Conservation (phyloP, 257 asterid genomes). For the Craterostigma plantagineum region DNA sequence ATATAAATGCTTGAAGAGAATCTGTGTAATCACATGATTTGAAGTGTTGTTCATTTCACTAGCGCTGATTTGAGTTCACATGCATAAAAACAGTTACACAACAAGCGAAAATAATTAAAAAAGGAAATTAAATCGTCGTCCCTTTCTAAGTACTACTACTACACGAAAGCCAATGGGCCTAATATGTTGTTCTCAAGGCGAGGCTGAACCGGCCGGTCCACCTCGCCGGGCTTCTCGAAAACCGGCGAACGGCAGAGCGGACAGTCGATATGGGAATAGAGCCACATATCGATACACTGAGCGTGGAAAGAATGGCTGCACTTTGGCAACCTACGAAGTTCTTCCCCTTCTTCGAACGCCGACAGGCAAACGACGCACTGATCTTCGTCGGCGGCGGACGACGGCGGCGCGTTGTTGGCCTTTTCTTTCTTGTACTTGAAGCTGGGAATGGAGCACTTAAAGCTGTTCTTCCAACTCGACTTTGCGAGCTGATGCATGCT, state of each 20-base stretch:
- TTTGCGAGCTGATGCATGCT: not conserved
- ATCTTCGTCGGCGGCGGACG: slow-evolving; percentile 7
- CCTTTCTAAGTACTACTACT: too few relatives aligned
- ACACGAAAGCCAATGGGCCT: too few relatives aligned
- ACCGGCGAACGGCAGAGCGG: slow-evolving; percentile 65
- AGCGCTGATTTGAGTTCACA: too few relatives aligned
- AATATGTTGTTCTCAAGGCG: too few relatives aligned
- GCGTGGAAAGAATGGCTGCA: slow-evolving; percentile 64
- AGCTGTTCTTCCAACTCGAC: slow-evolving; percentile 9
- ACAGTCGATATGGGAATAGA: slow-evolving; percentile 43
- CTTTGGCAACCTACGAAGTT: slow-evolving; percentile 29
- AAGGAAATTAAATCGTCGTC: too few relatives aligned
- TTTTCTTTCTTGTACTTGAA: slow-evolving; percentile 42
- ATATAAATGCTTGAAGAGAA: too few relatives aligned
- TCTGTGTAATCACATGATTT: too few relatives aligned
- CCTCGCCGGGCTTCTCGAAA: too few relatives aligned
- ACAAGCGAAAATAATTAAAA: too few relatives aligned
- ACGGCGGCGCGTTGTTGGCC: slow-evolving; percentile 5
- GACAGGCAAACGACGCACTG: slow-evolving; percentile 61
- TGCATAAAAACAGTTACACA: too few relatives aligned
- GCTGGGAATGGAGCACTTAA: slow-evolving; percentile 14
- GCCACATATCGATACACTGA: slow-evolving; percentile 72
- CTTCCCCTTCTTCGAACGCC: slow-evolving; percentile 50
- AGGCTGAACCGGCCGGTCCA: too few relatives aligned
- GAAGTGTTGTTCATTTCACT: too few relatives aligned